Evolutionary conservation across 1,284 basidiomycete genomes (phyloP), one percentile per base, ranked within the genome.

Genomic region (Paramarasmius palmivorus): DNA sequence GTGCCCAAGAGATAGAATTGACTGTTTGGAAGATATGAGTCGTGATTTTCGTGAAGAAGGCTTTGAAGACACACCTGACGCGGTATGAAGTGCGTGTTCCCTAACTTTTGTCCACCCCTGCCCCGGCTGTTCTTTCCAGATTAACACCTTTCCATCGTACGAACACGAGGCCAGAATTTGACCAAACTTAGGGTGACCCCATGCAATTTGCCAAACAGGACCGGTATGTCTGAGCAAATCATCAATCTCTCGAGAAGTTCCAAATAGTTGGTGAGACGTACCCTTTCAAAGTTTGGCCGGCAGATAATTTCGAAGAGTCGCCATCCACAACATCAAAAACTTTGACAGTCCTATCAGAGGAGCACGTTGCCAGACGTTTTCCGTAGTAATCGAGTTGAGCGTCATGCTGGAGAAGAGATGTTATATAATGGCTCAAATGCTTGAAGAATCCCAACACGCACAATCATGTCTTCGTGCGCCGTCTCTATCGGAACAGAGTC

Each of bases 341-440:
- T 65, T 94, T 93, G 61, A 99, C 90, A 0, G 93, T 97, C 55
- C 94, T 83, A 75, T 99, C 97, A 0, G 93, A 96, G 0, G 94
- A 98, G 69, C 95, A 98, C 1, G 96, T 99, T 3, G 96, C 96
- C 2, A 99, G 84, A 45, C 95, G 83, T 73, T 95, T 96, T 50
- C 95, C 95, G 66, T 98, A 98, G 77, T 96, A 98, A 73, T 99
- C 96, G 44, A 99, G 79, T 69, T 98, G 96, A 22, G 96, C 95
- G 70, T 99, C 96, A 71, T 99, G 96, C 93, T 96, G 49, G 49
- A 44, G 37, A 23, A 40, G 39, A 17, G 6, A 26, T 40, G 14
- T 49, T 49, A 40, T 54, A 42, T 38, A 35, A 29, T 20, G 25
- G 48, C n/a, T 37, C 54, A 17, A 2, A n/a, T n/a, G n/a, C 17